Percentiles rank a stretch among this genome's conserved stretches.
Conservation (phyloP, 352 stramenopile genomes). For the Plasmopara halstedii region DNA sequence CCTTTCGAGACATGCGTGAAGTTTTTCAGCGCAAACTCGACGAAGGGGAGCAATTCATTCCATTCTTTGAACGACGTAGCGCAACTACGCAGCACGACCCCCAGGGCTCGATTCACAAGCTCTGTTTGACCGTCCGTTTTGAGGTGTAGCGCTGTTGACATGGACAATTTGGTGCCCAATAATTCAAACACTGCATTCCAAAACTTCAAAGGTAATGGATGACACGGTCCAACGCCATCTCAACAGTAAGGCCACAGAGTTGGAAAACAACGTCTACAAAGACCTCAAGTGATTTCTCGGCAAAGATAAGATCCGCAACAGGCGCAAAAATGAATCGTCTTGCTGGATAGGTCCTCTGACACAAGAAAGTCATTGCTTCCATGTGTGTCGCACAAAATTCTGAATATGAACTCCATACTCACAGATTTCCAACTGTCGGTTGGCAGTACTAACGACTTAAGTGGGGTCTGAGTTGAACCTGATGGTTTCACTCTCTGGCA, state of each 20-base stretch:
- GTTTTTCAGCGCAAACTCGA: neutral
- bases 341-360: too few relatives aligned
- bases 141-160: neutral
- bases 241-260: neutral
- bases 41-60: neutral
- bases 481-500: neutral
- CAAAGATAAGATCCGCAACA: too few relatives aligned
- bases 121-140: neutral
- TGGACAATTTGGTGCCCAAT: neutral
- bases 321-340: too few relatives aligned
- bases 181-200: neutral
- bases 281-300: too few relatives aligned
- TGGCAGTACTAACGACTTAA: too few relatives aligned
- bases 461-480: constrained; percentile 1
- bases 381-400: too few relatives aligned
- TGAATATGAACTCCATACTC: too few relatives aligned
- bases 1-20: neutral
- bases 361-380: too few relatives aligned
- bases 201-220: neutral
- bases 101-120: neutral
- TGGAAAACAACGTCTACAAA: neutral
- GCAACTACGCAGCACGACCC: neutral
- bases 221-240: neutral
- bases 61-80: neutral
- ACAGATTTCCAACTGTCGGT: too few relatives aligned